Conservation (phyloP, 2,329 filamentous ascomycete species). For the Diaporthe nobilis region DNA sequence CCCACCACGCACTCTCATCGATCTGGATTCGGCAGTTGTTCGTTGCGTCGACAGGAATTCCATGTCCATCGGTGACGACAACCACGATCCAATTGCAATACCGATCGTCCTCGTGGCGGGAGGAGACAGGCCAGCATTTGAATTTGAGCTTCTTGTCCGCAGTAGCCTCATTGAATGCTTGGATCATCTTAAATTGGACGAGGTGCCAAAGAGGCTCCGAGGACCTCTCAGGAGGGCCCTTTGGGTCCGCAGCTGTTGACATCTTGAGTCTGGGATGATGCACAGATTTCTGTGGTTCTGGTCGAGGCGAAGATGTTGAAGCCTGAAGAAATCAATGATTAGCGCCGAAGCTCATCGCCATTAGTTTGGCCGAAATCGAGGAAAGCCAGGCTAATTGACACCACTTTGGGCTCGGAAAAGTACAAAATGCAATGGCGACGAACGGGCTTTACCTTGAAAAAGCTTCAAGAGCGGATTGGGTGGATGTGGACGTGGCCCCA, state of each 20-base stretch:
- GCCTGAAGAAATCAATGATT: background rate
- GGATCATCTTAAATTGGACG: background rate
- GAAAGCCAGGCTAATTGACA: background rate
- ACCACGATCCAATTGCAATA: background rate
- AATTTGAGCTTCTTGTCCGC: background rate
- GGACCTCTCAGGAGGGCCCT: background rate
- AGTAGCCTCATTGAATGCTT: background rate
- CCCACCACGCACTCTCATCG: background rate
- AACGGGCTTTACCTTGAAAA: background rate
- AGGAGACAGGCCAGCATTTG: background rate
- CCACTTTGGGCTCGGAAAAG: no score
- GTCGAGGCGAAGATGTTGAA: no score
- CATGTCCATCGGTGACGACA: background rate
- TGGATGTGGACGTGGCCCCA: background rate
- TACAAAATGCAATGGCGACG: background rate
- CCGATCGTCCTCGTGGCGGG: fast-evolving
- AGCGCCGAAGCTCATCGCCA: background rate
- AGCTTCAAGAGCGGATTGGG: no score
- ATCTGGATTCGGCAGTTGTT: background rate
- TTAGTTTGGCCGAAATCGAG: background rate
- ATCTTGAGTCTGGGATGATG: background rate
- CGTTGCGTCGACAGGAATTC: background rate
- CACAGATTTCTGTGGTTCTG: background rate
- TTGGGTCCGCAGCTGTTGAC: fast-evolving
- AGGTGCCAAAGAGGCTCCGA: background rate